Evolutionary conservation across 2,329 filamentous ascomycete genomes (phyloP).

Genomic region (Alternaria metachromatica): DNA sequence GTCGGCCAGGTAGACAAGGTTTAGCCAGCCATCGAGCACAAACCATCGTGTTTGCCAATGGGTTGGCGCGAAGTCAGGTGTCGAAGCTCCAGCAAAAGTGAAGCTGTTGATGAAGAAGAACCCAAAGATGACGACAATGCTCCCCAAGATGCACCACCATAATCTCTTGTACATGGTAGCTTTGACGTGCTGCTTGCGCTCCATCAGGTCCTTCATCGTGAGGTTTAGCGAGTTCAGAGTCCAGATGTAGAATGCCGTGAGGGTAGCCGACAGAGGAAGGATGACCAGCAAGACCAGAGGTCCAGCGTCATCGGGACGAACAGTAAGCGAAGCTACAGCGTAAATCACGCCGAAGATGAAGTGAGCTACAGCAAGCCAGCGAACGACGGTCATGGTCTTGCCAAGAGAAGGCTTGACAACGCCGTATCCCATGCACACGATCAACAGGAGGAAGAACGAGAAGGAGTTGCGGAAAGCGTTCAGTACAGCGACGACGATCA

Average conservation of each 20-base stretch:
- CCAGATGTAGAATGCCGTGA: conserved; percentile 99
- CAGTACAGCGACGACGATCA: conserved; percentile 89
- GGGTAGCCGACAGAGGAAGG: conserved; percentile 84
- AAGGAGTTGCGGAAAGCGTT: conserved; percentile 97
- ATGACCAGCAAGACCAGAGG: conserved; percentile 92
- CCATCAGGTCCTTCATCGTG: conserved; percentile 94
- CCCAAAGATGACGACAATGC: conserved; percentile 92
- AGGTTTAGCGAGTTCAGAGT: conserved; percentile 93
- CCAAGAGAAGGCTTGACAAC: conserved; percentile 94
- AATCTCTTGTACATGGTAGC: conserved; percentile 96
- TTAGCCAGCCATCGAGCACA: conserved; percentile 94
- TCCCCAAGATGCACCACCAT: conserved; percentile 95
- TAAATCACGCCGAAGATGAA: conserved; percentile 96
- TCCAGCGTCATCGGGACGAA: conserved; percentile 88
- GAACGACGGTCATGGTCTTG: conserved; percentile 91
- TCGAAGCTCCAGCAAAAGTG: conserved; percentile 83
- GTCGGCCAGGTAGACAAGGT: conserved; percentile 93
- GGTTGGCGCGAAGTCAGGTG: conserved; percentile 89
- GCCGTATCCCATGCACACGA: conserved; percentile 99
- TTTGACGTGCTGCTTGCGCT: conserved; percentile 92
- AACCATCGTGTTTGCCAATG: conserved; percentile 99
- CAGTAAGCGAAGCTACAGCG: conserved; percentile 83
- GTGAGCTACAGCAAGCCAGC: conserved; percentile 87
- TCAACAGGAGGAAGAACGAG: conserved; percentile 95
- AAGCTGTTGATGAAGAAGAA: conserved; percentile 99